phyloP scores from a whole-genome alignment of 768 basidiomycete genomes.

The Leccinum aurantiacum region DNA sequence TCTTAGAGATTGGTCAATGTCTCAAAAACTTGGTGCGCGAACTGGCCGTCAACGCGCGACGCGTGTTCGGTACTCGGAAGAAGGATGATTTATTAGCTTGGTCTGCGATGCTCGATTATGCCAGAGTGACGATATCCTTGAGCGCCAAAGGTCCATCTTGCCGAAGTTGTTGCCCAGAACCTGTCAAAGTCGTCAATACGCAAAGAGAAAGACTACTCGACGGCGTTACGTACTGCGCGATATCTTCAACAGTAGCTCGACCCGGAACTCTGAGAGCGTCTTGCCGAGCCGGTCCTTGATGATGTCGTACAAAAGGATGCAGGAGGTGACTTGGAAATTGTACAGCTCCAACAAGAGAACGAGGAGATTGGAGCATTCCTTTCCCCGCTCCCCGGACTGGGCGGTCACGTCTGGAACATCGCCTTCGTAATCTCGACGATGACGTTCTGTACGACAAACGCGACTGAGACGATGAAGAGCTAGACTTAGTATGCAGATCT shows the following conservation, averaged over 20 bases:
- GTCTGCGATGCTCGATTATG: conserved; percentile 61
- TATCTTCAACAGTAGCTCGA: conserved; percentile 86
- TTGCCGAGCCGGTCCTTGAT: conserved; percentile 70
- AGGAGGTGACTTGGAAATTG: conserved; percentile 90
- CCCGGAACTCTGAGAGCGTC: conserved; percentile 71
- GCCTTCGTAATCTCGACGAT: conserved; percentile 26
- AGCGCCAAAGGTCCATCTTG: conserved; percentile 89
- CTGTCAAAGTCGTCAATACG: conserved; percentile 42
- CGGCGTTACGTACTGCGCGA: conserved; percentile 59
- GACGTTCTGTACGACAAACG: too few species aligned
- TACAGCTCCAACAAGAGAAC: conserved; percentile 92
- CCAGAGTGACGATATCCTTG: conserved; percentile 85
- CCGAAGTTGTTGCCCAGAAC: conserved; percentile 85
- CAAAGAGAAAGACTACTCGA: not conserved
- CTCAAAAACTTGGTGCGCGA: conserved; percentile 47
- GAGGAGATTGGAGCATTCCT: conserved; percentile 88
- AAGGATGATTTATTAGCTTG: conserved; percentile 37
- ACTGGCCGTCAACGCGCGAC: conserved; percentile 39
- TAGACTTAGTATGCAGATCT: not conserved
- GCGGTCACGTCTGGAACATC: conserved; percentile 13
- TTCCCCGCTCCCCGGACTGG: conserved; percentile 52
- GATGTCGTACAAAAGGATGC: conserved; percentile 30
- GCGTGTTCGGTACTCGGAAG: too few species aligned
- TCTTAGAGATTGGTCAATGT: too few species aligned
- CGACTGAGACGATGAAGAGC: not conserved